Evolutionary conservation across 306 rosid genomes (phyloP).

Genomic region (Comarum palustre): DNA sequence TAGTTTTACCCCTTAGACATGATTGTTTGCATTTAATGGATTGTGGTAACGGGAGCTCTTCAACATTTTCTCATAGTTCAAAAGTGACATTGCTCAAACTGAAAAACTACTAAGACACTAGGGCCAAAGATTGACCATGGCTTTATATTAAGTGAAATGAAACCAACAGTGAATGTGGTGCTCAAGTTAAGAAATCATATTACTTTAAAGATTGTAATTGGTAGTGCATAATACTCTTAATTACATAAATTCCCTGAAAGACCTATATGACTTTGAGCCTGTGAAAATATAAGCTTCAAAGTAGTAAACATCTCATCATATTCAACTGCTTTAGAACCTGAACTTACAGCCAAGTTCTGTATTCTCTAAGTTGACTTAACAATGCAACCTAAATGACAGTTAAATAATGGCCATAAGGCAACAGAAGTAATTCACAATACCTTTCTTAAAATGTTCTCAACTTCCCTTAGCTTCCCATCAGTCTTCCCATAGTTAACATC

Average conservation of each 20-base stretch:
- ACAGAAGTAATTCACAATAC: constrained; percentile 1
- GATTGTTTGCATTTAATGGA: not conserved
- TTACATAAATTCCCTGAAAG: not conserved
- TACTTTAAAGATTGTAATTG: not conserved
- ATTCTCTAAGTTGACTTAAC: not conserved
- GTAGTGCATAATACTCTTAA: not conserved
- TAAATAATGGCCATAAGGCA: not conserved
- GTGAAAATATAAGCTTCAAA: not conserved
- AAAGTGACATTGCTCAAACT: not conserved
- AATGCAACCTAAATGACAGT: not conserved
- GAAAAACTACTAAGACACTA: not conserved
- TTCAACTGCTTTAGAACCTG: not conserved
- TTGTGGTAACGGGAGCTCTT: not conserved
- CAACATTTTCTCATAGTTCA: not conserved
- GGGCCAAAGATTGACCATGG: not conserved
- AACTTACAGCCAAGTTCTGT: not conserved
- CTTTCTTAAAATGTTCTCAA: constrained; percentile 32
- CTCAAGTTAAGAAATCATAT: not conserved
- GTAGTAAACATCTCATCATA: not conserved
- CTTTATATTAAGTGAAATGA: not conserved
- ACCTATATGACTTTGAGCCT: not conserved
- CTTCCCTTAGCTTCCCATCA: constrained; percentile 31
- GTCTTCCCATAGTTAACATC: constrained; percentile 26
- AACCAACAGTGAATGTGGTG: not conserved
- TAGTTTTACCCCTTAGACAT: not conserved